Evolutionary conservation across 2,329 filamentous ascomycete species (phyloP), one percentile per base, ranked within the genome.

Genomic region (Xylariales sp.): DNA sequence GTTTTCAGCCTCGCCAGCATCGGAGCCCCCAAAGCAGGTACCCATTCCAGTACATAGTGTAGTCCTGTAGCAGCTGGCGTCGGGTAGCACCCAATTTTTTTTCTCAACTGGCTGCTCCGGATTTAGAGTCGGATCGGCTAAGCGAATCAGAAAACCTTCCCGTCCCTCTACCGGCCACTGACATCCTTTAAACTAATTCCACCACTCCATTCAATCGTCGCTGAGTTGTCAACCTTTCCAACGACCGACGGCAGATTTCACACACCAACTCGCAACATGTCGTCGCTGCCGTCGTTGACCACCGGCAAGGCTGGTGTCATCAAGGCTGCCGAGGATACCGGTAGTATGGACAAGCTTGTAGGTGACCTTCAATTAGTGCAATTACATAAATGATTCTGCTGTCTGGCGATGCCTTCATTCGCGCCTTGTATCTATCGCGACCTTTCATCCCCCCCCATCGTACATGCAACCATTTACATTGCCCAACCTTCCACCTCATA

Each of bases 321-420:
- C 52, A 66, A 71, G 55, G 69, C 75, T 49, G 56, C 67, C 45
- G 65, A 72, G 36, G 69, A 72, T 60, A 70, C 66, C 45, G 66
- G 65, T 44, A 66, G 60, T 50, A 70, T 81, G 66, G 74, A 76
- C 48, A 74, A 71, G 55, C 65, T 81, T 66, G 78, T 82, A 70
- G 68, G 73, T 66, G n/a, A 14, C 17, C 3, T 17, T 11, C 4
- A 16, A n/a, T n/a, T n/a, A n/a, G n/a, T n/a, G n/a, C n/a, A n/a
- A n/a, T n/a, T n/a, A n/a, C n/a, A n/a, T n/a, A n/a, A n/a, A n/a
- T n/a, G n/a, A n/a, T n/a, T n/a, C n/a, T n/a, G n/a, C n/a, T n/a
- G n/a, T n/a, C n/a, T n/a, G n/a, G n/a, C n/a, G n/a, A n/a, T n/a
- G n/a, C n/a, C n/a, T n/a, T n/a, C n/a, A n/a, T n/a, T n/a, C n/a